Evolutionary conservation across 768 basidiomycete genomes (phyloP), one percentile per base, ranked within the genome.

Genomic region (Rubroboletus pulcherrimus): DNA sequence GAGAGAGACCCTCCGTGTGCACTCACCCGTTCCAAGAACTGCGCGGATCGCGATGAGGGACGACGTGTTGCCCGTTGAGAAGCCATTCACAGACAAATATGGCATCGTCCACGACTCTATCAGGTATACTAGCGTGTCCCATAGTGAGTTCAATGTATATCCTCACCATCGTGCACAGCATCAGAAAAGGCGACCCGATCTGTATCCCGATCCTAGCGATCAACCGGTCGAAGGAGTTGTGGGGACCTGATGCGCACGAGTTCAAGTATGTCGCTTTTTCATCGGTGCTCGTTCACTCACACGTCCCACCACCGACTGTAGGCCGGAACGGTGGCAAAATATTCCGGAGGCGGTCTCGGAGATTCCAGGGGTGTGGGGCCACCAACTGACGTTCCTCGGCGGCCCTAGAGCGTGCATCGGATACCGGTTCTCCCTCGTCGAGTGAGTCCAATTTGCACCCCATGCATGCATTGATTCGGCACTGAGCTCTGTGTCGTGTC

Each of bases 331-430:
- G 4, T 89, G 86, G 87, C 64, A 75, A 38, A 65, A 72, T 5
- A 47, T 75, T 14, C 83, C 85, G 0, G 75, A 78, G 11, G 73
- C 71, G 0, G 77, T 73, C 2, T 63, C 65, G 1, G 53, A 66
- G 0, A 73, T 87, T 30, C 87, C 86, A 14, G 83, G 79, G 21
- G 21, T 21, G 21, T 21, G 21, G 21, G 75, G 80, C 5, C 78
- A 85, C 61, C 66, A 82, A 49, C 63, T 87, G 35, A 77, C 81
- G 0, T 89, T 89, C 76, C 63, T 85, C 3, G 83, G 82, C 26
- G 87, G 87, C 2, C 81, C 83, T 17, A 76, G 78, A 31, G 77
- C 84, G 7, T 89, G 86, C 60, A 87, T 88, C 38, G 85, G 85
- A 0, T 88, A 82, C 64, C 78, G 82, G 10, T 87, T 88, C 63